Evolutionary conservation across 1,284 basidiomycete genomes (phyloP).

Genomic region (Apiotrichum mycotoxinovorans): DNA sequence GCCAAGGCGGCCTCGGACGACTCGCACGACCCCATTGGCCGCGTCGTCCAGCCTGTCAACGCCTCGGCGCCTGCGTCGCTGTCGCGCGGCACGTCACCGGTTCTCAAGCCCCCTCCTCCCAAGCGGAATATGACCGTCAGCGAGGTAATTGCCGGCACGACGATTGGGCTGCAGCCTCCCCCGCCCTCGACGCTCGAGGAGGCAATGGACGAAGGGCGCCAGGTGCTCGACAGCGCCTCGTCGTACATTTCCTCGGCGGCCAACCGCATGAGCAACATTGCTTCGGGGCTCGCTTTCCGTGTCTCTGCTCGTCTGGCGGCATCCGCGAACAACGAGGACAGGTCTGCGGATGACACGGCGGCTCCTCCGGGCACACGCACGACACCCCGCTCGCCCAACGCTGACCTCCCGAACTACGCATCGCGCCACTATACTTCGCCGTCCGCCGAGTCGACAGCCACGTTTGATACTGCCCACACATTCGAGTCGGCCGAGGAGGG

Average conservation of each 20-base stretch:
- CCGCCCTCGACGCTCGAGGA: neutral
- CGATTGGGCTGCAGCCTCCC: neutral
- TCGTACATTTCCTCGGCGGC: conserved; percentile 1
- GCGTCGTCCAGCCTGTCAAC: neutral
- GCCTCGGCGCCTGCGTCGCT: neutral
- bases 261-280: conserved; percentile 1
- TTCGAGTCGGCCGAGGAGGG: conserved; percentile 4
- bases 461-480: neutral
- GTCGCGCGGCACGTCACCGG: neutral
- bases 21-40: neutral
- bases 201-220: neutral
- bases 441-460: neutral
- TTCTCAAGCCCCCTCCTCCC: neutral
- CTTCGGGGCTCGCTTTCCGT: neutral
- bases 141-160: neutral
- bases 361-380: too few relatives aligned
- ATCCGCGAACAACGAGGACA: neutral
- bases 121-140: neutral
- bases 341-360: neutral
- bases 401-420: neutral
- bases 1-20: neutral
- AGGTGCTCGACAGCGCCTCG: neutral
- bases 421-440: neutral
- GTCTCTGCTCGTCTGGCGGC: neutral
- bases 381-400: neutral